phyloP scores from a whole-genome alignment of 108 stramenopile species.

The Stephanodiscus minutulus region DNA sequence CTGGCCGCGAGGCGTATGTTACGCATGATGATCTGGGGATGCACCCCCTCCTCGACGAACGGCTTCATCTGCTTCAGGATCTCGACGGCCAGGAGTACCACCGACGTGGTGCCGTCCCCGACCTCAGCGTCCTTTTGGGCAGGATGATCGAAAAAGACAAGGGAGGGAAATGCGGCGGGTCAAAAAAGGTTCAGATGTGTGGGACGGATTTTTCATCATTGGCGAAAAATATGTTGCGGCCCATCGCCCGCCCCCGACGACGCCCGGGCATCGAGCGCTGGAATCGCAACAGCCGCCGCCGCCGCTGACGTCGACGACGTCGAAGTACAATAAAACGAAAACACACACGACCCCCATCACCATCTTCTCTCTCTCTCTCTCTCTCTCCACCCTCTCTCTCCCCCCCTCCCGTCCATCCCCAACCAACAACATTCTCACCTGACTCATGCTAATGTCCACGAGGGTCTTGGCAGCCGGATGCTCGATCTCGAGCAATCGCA shows the following conservation, averaged over 20 bases:
- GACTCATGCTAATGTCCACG: conserved; percentile 97
- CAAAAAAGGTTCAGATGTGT: too few species aligned
- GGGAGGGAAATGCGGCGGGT: too few species aligned
- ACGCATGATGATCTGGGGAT: conserved; percentile 92
- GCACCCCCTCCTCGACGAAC: conserved; percentile 98
- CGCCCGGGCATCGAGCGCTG: too few species aligned
- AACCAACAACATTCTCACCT: conserved; percentile 55
- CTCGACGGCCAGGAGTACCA: conserved; percentile 94
- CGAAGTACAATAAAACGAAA: conserved; percentile 1
- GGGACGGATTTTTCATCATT: too few species aligned
- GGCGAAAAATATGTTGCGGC: too few species aligned
- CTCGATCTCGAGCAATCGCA: conserved; percentile 96
- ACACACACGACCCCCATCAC: background rate
- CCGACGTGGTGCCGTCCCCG: conserved; percentile 98
- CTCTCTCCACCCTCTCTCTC: too few species aligned
- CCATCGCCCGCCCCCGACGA: too few species aligned
- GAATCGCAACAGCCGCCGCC: background rate
- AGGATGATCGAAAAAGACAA: background rate
- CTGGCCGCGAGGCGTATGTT: conserved; percentile 73
- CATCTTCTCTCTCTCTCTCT: background rate
- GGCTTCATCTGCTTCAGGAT: conserved; percentile 94
- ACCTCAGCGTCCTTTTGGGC: conserved; percentile 86
- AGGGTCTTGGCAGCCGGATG: conserved; percentile 98
- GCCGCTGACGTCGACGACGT: too few species aligned
- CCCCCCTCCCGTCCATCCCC: too few species aligned